Base-by-base conservation (phyloP, 140 eudicot species). In the Anethum foeniculum region DNA sequence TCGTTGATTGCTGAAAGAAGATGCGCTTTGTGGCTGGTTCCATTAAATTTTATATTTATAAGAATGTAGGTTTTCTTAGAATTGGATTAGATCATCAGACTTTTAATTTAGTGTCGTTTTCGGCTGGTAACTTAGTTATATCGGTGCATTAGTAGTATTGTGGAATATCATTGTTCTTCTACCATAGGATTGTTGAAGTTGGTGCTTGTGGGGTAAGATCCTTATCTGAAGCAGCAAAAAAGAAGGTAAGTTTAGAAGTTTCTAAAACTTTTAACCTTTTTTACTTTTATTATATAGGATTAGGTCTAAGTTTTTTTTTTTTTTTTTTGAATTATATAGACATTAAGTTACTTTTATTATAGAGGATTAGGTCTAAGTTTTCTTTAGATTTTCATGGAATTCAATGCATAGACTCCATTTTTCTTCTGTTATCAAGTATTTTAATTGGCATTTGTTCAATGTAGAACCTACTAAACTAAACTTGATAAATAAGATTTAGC, bases 131-230 rank as follows among this genome's bases (percentile, higher is more conserved):
- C 41, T 23, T 69, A 36, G 36, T 38, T 68, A 19, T 74, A 30
- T 39, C 47, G 44, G 82, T 49, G 39, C 38, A 71, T 39, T 81
- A 56, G 48, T 48, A 79, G 54, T 78, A 32, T 32, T 15, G 68
- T 69, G 76, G 39, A 64, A 75, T 77, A 25, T 28, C 69, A 39
- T 80, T 23, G 60, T 52, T 36, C n/a, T 64, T 75, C 38, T 69
- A 28, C 79, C 65, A 54, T 86, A 91, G 97, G 96, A 90, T 90
- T 89, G 97, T 90, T 75, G 98, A 97, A 71, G 98, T 94, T 81
- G 98, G 97, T 84, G 98, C 98, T 85, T 94, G 94, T n/a, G 90
- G 98, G 60, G 97, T 94, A 87, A 87, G 98, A 88, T 94, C 98
- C 76, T 81, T 94, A 81, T 94, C 92, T 85, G 97, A 94, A 89